phyloP scores from a whole-genome alignment of 1,284 basidiomycete species.

The Gymnopus androsaceus region DNA sequence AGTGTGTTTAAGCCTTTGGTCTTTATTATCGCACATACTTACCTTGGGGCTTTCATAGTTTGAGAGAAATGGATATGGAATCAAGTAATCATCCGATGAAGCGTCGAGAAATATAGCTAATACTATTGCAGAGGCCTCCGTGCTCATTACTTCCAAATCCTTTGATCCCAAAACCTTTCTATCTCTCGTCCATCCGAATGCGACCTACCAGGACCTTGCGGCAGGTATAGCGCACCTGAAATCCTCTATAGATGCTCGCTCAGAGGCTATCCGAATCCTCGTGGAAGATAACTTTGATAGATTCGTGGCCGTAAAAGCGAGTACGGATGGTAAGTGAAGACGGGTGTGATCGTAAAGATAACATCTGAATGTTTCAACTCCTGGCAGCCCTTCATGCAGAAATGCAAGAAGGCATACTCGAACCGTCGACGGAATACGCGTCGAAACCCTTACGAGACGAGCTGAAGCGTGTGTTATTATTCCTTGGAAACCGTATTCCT shows the following conservation, averaged over 20 bases:
- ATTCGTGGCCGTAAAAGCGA: constrained; percentile 96
- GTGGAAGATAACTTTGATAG: constrained; percentile 99
- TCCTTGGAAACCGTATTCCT: constrained; percentile 4
- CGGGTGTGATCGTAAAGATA: neutral
- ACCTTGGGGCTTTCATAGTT: constrained; percentile 37
- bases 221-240: constrained; percentile 74
- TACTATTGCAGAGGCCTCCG: constrained; percentile 63
- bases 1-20: constrained; percentile 47
- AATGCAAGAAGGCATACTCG: constrained; percentile 90
- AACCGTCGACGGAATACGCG: constrained; percentile 78
- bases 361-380: constrained; percentile 15
- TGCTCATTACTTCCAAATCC: constrained; percentile 86
- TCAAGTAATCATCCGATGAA: constrained; percentile 53
- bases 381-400: constrained; percentile 81
- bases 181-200: constrained; percentile 91
- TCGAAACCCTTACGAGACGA: constrained; percentile 82
- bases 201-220: constrained; percentile 89
- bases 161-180: constrained; percentile 97
- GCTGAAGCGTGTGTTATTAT: constrained; percentile 67
- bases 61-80: constrained; percentile 71
- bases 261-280: constrained; percentile 90
- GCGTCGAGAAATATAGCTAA: constrained; percentile 1
- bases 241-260: constrained; percentile 82
- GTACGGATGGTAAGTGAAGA: constrained; percentile 78
- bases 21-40: constrained; percentile 3